Evolutionary conservation across 345 rosid species (phyloP).

Genomic region (Eucalyptus cloeziana): DNA sequence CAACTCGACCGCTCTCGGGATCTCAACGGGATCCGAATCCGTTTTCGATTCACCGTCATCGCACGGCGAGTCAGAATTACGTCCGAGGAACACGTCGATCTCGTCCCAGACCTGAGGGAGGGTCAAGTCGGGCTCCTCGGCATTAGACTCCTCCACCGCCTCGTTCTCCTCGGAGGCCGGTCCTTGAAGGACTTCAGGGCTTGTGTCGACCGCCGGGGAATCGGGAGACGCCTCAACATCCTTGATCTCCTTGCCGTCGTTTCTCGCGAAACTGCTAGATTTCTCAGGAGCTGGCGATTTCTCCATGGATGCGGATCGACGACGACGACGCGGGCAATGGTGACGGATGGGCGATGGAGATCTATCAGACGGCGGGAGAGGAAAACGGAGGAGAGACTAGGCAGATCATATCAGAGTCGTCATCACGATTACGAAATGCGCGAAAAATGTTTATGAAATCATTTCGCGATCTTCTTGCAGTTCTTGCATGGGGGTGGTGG

Average conservation of each 20-base stretch:
- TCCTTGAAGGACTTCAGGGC: neutral
- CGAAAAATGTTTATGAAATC: neutral
- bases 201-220: neutral
- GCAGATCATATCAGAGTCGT: neutral
- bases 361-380: neutral
- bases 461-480: neutral
- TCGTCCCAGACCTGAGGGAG: conserved; percentile 19
- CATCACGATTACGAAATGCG: neutral
- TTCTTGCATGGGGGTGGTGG: neutral
- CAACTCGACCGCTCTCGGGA: conserved; percentile 26
- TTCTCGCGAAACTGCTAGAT: conserved; percentile 5
- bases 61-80: neutral
- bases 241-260: neutral
- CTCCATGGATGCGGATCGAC: neutral
- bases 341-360: neutral
- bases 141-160: neutral
- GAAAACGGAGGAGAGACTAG: neutral
- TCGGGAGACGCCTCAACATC: neutral
- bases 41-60: neutral
- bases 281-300: conserved; percentile 3
- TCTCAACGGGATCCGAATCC: neutral
- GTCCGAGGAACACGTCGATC: conserved; percentile 26
- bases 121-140: neutral
- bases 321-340: neutral
- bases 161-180: neutral